Evolutionary conservation across 2,329 filamentous ascomycete genomes (phyloP), one percentile per base, ranked within the genome.

Genomic region (Nigrospora sphaerica): DNA sequence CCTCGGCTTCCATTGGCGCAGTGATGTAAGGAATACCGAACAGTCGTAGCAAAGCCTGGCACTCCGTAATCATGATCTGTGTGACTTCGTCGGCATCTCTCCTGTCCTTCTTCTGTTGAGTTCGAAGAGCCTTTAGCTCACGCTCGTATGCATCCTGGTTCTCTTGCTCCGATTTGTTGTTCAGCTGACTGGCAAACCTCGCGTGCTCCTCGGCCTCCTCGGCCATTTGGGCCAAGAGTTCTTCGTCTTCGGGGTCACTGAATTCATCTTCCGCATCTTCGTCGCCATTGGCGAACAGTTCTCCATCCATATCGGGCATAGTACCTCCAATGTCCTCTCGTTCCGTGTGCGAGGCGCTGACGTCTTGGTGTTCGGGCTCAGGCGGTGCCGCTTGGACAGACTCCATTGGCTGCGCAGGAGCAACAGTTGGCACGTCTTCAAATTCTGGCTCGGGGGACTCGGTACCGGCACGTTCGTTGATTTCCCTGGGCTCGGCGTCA

Each of bases 1-100:
- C 93, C 73, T 98, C 93, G 0, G 93, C 93, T 75, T 98, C 93
- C 93, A 97, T 97, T 0, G 95, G 95, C 0, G 93, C 93, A 0
- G 92, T 98, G 55, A 98, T 85, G 61, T 98, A 98, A 0, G 93
- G 93, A 12, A 98, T 80, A 1, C 93, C 93, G 63, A 98, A 98
- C 10, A 96, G 78, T 6, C 83, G 79, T 17, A 98, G 79, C 0
- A 98, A 77, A 39, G 93, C 85, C 62, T 98, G 93, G 53, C 93
- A 97, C 66, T 98, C 95, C 1, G 85, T 81, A 36, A 97, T 83
- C 93, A 98, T 98, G 54, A 92, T 85, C 54, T 95, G 88, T 0
- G 91, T 95, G 4, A 98, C 92, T 65, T 98, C 93, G 58, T 98
- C 95, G 0, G 95, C 92, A 62, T 98, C 93, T 58, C 93, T 81